Conservation (phyloP, 768 basidiomycete genomes). For the Erythrobasidium yunnanense region DNA sequence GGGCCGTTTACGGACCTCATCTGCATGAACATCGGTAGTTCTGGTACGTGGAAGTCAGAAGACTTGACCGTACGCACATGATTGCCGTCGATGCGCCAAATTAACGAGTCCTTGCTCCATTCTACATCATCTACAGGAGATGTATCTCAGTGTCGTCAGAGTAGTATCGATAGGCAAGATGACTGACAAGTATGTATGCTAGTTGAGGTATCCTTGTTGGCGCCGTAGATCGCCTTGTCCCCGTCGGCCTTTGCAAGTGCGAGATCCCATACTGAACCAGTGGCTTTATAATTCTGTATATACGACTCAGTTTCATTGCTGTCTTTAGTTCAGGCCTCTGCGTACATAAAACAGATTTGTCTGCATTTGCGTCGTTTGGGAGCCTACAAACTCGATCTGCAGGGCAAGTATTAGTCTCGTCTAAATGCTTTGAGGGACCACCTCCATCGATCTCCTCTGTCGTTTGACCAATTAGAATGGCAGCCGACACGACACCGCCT, state of each 20-base stretch:
- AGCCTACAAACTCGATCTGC: neutral
- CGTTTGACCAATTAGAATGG: constrained; percentile 18
- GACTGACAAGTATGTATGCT: constrained; percentile 13
- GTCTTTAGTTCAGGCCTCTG: no score
- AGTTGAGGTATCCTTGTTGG: neutral
- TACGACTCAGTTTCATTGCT: no score
- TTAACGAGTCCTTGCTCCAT: constrained; percentile 2
- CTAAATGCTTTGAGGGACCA: no score
- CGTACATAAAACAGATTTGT: neutral
- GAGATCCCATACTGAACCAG: no score
- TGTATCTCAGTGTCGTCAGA: no score
- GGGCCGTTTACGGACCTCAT: no score
- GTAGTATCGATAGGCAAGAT: no score
- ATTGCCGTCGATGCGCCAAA: neutral
- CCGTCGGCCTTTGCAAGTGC: no score
- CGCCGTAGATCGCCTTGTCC: no score
- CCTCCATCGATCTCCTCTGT: constrained; percentile 14
- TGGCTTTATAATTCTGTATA: no score
- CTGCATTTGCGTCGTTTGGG: neutral
- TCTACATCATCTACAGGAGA: neutral
- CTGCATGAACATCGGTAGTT: constrained; percentile 11
- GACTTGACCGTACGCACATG: neutral
- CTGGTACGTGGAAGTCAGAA: constrained; percentile 1
- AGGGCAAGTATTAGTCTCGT: no score
- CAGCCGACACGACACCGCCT: constrained; percentile 15